Conservation (phyloP, 805 yeast genomes). For the Pichia heedii region DNA sequence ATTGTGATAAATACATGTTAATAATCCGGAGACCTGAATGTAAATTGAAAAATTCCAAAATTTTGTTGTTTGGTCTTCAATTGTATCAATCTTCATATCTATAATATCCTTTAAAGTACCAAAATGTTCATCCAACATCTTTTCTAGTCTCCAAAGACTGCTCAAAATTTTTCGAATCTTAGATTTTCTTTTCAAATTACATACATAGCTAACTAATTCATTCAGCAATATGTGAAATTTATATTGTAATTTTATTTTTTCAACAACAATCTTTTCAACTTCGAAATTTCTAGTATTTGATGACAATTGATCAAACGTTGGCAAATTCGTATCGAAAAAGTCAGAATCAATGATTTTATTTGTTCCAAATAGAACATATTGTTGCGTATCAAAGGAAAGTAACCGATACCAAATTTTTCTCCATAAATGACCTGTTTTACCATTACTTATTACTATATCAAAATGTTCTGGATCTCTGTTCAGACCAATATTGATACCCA, state of each 20-base stretch:
- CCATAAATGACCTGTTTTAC: conserved; percentile 34
- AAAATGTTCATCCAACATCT: conserved; percentile 22
- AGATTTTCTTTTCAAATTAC: conserved; percentile 33
- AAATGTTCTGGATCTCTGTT: conserved; percentile 59
- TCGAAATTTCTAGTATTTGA: conserved; percentile 30
- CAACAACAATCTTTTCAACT: conserved; percentile 35
- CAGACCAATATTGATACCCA: conserved; percentile 59
- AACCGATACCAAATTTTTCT: conserved; percentile 53
- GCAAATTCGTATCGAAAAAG: conserved; percentile 44
- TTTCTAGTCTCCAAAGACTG: conserved; percentile 31
- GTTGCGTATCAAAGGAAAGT: conserved; percentile 36
- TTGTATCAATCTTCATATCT: conserved; percentile 12
- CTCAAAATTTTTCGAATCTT: conserved; percentile 30
- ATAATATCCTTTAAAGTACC: conserved; percentile 25
- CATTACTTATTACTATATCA: conserved; percentile 9
- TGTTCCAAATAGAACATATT: conserved; percentile 40
- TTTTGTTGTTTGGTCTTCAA: conserved; percentile 17
- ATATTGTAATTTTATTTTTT: conserved; percentile 24
- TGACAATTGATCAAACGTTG: conserved; percentile 29
- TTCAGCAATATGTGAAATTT: conserved; percentile 25
- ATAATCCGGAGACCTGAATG: conserved; percentile 25
- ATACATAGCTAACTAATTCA: conserved; percentile 29
- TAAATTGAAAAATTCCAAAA: conserved; percentile 18
- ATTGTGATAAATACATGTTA: conserved; percentile 33
- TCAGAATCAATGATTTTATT: conserved; percentile 32